Base-by-base conservation (phyloP, 805 yeast genomes). In the Lipomyces yamanashiensis region DNA sequence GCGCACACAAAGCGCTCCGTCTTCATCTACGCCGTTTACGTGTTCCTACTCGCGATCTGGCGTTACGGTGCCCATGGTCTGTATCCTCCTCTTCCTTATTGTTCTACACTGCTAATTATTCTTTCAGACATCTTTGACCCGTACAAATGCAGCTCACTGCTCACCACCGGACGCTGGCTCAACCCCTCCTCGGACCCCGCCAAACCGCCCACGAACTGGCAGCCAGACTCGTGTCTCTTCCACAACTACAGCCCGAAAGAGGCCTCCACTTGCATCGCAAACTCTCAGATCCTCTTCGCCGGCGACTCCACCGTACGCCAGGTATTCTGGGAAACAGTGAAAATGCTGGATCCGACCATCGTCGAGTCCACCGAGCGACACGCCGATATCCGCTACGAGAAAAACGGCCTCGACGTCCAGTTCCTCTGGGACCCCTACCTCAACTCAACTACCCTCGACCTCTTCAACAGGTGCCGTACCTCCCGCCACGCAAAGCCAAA, bases 261-360 rank as follows among this genome's bases (percentile, higher is more conserved):
- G 7, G 62, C 65, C 21, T 49, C 57, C 15, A 34, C 57, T n/a
- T 70, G 72, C 34, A 60, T 70, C 41, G 19, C 36, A 9, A 47
- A 62, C 54, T 58, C 67, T 49, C 61, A 67, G n/a, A 59, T 69
- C 15, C 52, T 70, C 13, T 70, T 69, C 41, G 61, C 65, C 33
- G 72, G 72, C 28, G 72, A 70, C 63, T 70, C 72, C 17, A 67
- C 71, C 44, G 70, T 67, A 34, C 63, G 72, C n/a, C 67, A 67
- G 48, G 34, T 66, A 21, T 70, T 69, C 47, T 69, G 70, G 69
- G 71, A 67, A 2, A 62, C 69, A 28, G 71, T 66, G 47, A 56
- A 50, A 36, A 51, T 57, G 8, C 41, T 70, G n/a, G 70, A 70
- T 54, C 72, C 71, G 15, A 47, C 63, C 40, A 57, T 67, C 41